Evolutionary conservation across 306 rosid species (phyloP).

Genomic region (Trifolium subterraneum): DNA sequence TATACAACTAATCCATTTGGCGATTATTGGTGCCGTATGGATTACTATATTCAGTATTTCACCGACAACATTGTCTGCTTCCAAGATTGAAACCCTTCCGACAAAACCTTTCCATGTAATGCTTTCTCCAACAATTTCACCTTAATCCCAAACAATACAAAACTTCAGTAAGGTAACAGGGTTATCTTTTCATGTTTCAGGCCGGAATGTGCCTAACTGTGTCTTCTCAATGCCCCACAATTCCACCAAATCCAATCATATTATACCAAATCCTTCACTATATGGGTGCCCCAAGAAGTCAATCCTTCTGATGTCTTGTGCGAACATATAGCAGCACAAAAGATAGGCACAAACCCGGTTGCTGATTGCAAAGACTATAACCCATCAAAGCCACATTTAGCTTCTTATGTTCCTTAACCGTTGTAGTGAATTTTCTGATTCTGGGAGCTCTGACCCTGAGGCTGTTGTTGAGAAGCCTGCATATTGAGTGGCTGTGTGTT

Average conservation of each 20-base stretch:
- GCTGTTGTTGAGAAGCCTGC: slow-evolving; percentile 84
- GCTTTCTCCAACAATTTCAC: slow-evolving; percentile 53
- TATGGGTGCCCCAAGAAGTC: slow-evolving; percentile 55
- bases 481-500: slow-evolving; percentile 87
- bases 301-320: slow-evolving; percentile 54
- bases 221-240: slow-evolving; percentile 59
- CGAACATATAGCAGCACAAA: slow-evolving; percentile 68
- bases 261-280: slow-evolving; percentile 57
- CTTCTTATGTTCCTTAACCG: slow-evolving; percentile 68
- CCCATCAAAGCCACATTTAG: slow-evolving; percentile 76
- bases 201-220: slow-evolving; percentile 71
- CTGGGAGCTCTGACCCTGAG: slow-evolving; percentile 85
- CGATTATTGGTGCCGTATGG: slow-evolving; percentile 49
- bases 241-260: slow-evolving; percentile 57
- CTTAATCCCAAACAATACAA: slow-evolving; percentile 69
- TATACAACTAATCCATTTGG: slow-evolving; percentile 57
- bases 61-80: slow-evolving; percentile 48
- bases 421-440: slow-evolving; percentile 91
- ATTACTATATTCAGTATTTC: slow-evolving; percentile 53
- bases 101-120: slow-evolving; percentile 82
- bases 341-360: slow-evolving; percentile 83
- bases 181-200: slow-evolving; percentile 79
- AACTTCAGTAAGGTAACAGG: slow-evolving; percentile 72
- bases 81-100: slow-evolving; percentile 66
- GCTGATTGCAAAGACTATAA: slow-evolving; percentile 87